Base-by-base conservation (phyloP, 371 early-diverging fungal genomes). In the Polyrhizophydium stewartii region DNA sequence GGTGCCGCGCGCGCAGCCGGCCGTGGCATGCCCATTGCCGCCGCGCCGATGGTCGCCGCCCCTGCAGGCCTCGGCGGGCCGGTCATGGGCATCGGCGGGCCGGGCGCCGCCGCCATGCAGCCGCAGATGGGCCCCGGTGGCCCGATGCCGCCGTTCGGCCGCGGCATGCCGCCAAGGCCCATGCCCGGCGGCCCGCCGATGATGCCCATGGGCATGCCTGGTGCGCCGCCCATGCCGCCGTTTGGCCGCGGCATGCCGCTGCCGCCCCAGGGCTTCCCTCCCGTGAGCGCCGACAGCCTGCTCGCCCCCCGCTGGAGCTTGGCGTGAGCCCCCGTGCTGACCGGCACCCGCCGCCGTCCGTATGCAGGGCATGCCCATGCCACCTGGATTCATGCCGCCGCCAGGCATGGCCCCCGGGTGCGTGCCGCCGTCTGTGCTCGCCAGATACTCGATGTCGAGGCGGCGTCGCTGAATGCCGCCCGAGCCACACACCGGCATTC, bases 61-160 rank as follows among this genome's bases (percentile, higher is more conserved):
- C 59, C 61, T 10, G 45, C 43, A 3, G 62, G 65, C 66, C 79
- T 94, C 50, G 85, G 88, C 58, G 94, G 92, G 27, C 95, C 94
- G 31, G 90, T 92, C 33, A 85, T 93, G 55, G 94, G 95, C 46
- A 86, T 96, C 47, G 94, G 97, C 61, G 97, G 92, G 49, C 94
- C 96, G 24, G 71, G 91, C 17, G 86, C 89, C 58, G 84, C 85
- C 22, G 66, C 70, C 87, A 90, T 90, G 89, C 80, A 85, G 61
- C 87, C 89, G 43, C 91, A 90, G 22, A 77, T 89, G 59, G 71
- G 87, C 49, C 90, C 90, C 67, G 90, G 87, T 27, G 84, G 90
- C 61, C 87, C 88, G 33, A 64, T 76, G 74, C 59, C 70, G 56
- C 67, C 60, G 56, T 35, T 35, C 13, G 35, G 35, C 13, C 35